Conservation (phyloP, 768 basidiomycete genomes). For the Boletus edulis region DNA sequence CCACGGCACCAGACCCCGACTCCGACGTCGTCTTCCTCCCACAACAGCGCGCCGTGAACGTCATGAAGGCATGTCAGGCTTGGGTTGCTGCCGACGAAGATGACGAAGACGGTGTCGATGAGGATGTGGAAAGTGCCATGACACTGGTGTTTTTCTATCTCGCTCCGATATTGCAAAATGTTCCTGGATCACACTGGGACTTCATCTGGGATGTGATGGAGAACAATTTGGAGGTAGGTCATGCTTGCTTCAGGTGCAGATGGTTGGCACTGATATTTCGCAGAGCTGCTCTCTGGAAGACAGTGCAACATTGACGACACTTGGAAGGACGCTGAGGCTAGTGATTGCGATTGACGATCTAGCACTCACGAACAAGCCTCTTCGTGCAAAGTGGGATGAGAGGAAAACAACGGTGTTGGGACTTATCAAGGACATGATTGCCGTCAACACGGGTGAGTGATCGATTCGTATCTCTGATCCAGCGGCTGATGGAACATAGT, state of each 20-base stretch:
- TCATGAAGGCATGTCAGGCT: conserved; percentile 78
- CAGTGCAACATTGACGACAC: conserved; percentile 50
- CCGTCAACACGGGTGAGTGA: conserved; percentile 50
- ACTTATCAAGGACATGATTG: conserved; percentile 59
- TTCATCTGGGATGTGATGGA: conserved; percentile 88
- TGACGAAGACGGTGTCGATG: conserved; percentile 61
- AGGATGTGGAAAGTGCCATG: conserved; percentile 78
- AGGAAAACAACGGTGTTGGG: conserved; percentile 51
- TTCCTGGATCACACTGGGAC: conserved; percentile 90
- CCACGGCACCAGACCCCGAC: conserved; percentile 73
- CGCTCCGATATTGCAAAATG: conserved; percentile 84
- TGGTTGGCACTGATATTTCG: background rate
- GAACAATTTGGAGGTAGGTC: conserved; percentile 78
- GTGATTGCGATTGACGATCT: conserved; percentile 70
- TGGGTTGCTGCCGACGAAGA: conserved; percentile 67
- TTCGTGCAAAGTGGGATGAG: conserved; percentile 68
- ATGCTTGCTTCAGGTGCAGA: background rate
- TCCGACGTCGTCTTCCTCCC: conserved; percentile 84
- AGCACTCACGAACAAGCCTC: conserved; percentile 63
- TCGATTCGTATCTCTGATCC: background rate
- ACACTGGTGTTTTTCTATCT: conserved; percentile 70
- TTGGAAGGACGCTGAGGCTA: conserved; percentile 71
- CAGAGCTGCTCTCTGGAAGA: conserved; percentile 65
- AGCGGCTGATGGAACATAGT: conserved; percentile 2
- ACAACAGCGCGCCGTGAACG: conserved; percentile 80